Evolutionary conservation across 495 filamentous ascomycete species (phyloP), one percentile per base, ranked within the genome.

Genomic region (Poronia punctata): DNA sequence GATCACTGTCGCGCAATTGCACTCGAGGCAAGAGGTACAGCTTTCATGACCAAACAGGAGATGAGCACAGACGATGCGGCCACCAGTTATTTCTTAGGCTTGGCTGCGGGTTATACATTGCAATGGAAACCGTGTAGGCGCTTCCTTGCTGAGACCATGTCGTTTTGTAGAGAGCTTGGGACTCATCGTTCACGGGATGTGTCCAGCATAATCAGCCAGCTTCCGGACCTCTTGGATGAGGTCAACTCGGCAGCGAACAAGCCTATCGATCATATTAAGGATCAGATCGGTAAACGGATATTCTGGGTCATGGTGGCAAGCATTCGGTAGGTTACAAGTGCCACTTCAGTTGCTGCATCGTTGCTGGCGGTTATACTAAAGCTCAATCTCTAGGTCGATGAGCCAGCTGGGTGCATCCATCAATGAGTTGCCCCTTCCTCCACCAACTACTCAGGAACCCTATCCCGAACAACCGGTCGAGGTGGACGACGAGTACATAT

Each of bases 401-500:
- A 76, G 82, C 40, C 86, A 90, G 50, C 58, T 89, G 18, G 86
- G 84, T 4, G 75, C 72, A 7, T 67, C 71, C 0, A 78, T 80
- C 31, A 74, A 71, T 28, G 80, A 80, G 38, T 59, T 84, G 9
- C 62, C 78, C 10, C 69, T 92, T 7, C 75, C 81, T 22, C 84
- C 85, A 2, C 75, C 78, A 17, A 92, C 86, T 0, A 72, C 78
- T 3, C 75, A 67, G 14, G 76, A 86, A 19, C 82, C 79, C 3
- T 88, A 89, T 56, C 87, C 88, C 1, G 84, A 85, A n/a, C 62
- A 86, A 2, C 88, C 88, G 0, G 52, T 76, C 4, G 86, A 89
- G 45, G 66, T 88, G 3, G 88, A 95, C 50, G 87, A 95, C 50
- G 75, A 81, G 21, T 88, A 72, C 43, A 79, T 95, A 33, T 78